These are phyloP conservation scores for Mycena kentingensis DNA, from an alignment of 768 basidiomycete species.

Conservation along the genomic window DNA sequence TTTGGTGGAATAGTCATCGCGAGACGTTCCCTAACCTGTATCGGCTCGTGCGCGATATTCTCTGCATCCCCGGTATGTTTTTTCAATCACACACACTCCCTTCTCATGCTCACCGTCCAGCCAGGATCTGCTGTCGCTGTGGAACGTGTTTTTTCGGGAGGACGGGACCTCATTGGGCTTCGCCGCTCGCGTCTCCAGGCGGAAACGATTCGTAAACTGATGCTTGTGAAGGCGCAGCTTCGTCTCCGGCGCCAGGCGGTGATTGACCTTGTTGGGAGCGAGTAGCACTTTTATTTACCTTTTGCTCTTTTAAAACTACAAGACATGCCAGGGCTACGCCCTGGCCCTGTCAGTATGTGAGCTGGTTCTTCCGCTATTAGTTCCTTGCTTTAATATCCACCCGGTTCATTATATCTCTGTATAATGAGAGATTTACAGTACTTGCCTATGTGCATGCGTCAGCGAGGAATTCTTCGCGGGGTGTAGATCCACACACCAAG, in stretches of 20 bases:
- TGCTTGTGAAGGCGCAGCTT: conserved; percentile 20
- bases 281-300: too few relatives aligned
- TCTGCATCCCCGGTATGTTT: conserved; percentile 4
- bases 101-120: not conserved
- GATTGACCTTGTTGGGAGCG: too few relatives aligned
- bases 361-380: too few relatives aligned
- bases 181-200: conserved; percentile 18
- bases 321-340: too few relatives aligned
- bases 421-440: too few relatives aligned
- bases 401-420: too few relatives aligned
- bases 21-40: conserved; percentile 4
- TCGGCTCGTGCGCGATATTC: conserved; percentile 4
- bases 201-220: conserved; percentile 12
- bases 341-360: too few relatives aligned
- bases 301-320: too few relatives aligned
- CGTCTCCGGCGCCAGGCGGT: not conserved
- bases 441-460: too few relatives aligned
- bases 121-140: conserved; percentile 11
- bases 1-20: conserved; percentile 4
- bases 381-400: too few relatives aligned
- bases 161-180: conserved; percentile 14
- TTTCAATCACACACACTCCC: not conserved
- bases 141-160: conserved; percentile 15
- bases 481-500: too few relatives aligned
- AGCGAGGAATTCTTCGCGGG: too few relatives aligned